Conservation (phyloP, 2,329 filamentous ascomycete genomes). For the Beauveria brongniartii region DNA sequence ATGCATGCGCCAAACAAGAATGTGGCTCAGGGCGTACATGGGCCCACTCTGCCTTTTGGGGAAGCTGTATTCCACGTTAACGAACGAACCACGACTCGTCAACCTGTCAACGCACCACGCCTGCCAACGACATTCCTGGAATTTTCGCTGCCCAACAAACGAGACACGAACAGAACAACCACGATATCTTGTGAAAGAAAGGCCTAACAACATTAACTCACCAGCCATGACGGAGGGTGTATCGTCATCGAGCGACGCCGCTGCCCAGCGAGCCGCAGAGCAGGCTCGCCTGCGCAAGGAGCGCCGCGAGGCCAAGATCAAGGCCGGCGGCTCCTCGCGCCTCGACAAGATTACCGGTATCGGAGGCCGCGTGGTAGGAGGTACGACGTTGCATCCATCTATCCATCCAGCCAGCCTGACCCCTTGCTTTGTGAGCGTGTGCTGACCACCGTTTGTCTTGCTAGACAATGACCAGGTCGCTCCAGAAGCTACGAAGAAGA, state of each 20-base stretch:
- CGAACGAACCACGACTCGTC: neutral
- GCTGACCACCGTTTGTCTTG: neutral
- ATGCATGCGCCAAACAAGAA: neutral
- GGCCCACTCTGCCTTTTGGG: neutral
- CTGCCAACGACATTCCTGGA: neutral
- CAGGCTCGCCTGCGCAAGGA: conserved; percentile 72
- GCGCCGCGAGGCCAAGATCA: conserved; percentile 71
- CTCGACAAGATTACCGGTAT: conserved; percentile 69
- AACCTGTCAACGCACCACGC: neutral
- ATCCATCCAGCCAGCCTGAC: neutral
- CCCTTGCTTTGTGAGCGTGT: neutral
- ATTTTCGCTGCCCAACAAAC: neutral
- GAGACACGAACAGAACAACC: neutral
- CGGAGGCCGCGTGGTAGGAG: conserved; percentile 35
- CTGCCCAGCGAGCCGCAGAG: conserved; percentile 46
- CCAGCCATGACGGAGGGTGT: conserved; percentile 31
- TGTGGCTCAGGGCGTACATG: neutral
- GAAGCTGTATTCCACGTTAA: neutral
- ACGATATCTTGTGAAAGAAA: neutral
- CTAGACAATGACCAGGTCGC: conserved; percentile 20
- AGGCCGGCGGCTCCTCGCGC: conserved; percentile 59
- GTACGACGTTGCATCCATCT: conserved; percentile 15
- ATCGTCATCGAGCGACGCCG: conserved; percentile 33
- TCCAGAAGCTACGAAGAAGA: conserved; percentile 24
- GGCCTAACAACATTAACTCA: neutral